Evolutionary conservation across 2,329 filamentous ascomycete species (phyloP), one percentile per base, ranked within the genome.

Genomic region (Ophiostoma pallidulum): DNA sequence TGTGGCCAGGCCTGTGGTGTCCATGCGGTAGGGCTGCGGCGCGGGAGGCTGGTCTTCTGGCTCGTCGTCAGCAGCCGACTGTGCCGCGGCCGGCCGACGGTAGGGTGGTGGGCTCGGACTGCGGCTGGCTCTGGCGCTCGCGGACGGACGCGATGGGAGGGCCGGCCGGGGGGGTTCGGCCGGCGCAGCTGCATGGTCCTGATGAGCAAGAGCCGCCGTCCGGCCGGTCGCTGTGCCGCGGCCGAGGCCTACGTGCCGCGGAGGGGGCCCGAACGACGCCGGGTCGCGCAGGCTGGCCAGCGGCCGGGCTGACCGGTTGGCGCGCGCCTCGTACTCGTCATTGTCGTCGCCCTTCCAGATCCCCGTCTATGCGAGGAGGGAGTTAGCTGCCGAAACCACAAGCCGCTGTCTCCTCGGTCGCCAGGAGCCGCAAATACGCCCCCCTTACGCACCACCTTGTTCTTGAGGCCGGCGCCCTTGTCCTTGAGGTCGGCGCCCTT

Each of bases 181-280:
- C 47, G 50, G 53, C n/a, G n/a, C n/a, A n/a, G n/a, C n/a, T 47
- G 38, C 29, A 12, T 39, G 32, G 12, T 6, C 24, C 26, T 13
- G 7, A 26, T 63, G 54, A 50, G 59, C 58, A 24, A 62, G 62
- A 32, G 66, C 47, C 41, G 50, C 16, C 19, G 53, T 40, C 9
- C 52, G 48, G 13, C 55, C 49, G 14, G 56, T 41, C 44, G 47
- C 38, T 40, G 56, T 41, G 31, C 53, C 54, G 26, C 53, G 47
- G 24, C 47, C 32, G 26, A 47, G 41, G 14, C 57, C 59, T 12
- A 60, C 64, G 52, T 77, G 84, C 57, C 78, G 90, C 0, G 89
- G 89, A 22, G 89, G 89, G 20, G 88, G 86, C 2, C 78, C 87
- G 61, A 94, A 95, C 14, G 79, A 76, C 1, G 77, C 64, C 1